phyloP scores from a whole-genome alignment of 129 eudicot species.

The Helichrysum umbraculigerum region DNA sequence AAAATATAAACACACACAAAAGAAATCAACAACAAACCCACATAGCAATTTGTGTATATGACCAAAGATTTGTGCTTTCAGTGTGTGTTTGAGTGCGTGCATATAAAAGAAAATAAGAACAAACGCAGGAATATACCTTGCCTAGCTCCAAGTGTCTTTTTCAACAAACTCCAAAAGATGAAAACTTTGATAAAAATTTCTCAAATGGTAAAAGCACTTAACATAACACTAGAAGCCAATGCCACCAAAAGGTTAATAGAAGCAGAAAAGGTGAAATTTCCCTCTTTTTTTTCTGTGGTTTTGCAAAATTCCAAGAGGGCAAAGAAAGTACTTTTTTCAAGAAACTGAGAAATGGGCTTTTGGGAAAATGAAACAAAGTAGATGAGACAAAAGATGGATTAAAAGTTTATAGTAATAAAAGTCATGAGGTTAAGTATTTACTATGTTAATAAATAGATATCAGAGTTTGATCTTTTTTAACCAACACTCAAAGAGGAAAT shows the following conservation, averaged over 20 bases:
- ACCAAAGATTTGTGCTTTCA: conserved; percentile 19
- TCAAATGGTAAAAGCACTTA: conserved; percentile 34
- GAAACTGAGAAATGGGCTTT: conserved; percentile 35
- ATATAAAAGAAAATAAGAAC: conserved; percentile 26
- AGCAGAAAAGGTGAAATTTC: conserved; percentile 36
- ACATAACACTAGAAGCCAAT: conserved; percentile 26
- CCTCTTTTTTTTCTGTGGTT: conserved; percentile 25
- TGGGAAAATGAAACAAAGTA: conserved; percentile 35
- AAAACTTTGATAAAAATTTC: conserved; percentile 22
- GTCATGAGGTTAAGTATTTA: conserved; percentile 13
- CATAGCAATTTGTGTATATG: conserved; percentile 20
- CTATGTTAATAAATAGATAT: conserved; percentile 9
- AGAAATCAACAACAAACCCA: conserved; percentile 32
- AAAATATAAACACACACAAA: conserved; percentile 14
- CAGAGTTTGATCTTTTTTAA: conserved; percentile 17
- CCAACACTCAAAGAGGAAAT: conserved; percentile 30
- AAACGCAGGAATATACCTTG: conserved; percentile 39
- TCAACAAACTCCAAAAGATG: conserved; percentile 36
- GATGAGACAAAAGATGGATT: conserved; percentile 35
- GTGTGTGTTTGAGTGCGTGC: conserved; percentile 23
- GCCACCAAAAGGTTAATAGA: conserved; percentile 36
- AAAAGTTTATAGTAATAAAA: conserved; percentile 11
- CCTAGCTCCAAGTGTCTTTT: conserved; percentile 25
- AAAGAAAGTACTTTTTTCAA: conserved; percentile 35
- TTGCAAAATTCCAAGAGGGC: conserved; percentile 38